Conservation (phyloP, 495 filamentous ascomycete species). For the Penicillium argentinense region DNA sequence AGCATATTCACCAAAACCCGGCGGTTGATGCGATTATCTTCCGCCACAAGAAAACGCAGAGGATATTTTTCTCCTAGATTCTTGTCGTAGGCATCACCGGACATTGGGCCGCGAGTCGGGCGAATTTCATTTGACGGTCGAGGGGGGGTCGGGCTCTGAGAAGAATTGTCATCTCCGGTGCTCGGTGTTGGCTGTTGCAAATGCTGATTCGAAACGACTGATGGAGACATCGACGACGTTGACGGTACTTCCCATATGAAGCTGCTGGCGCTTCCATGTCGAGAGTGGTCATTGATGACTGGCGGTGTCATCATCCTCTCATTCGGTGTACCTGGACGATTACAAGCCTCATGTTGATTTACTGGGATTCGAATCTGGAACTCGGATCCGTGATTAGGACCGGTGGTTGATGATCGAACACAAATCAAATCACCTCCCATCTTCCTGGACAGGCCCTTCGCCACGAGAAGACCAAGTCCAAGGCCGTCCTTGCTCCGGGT, state of each 20-base stretch:
- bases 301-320: slow-evolving; percentile 30
- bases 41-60: slow-evolving; percentile 71
- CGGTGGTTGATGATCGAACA: slow-evolving; percentile 65
- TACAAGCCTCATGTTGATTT: slow-evolving; percentile 46
- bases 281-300: slow-evolving; percentile 21
- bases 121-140: slow-evolving; percentile 22
- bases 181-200: slow-evolving; percentile 37
- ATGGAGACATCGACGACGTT: slow-evolving; percentile 18
- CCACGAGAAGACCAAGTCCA: slow-evolving; percentile 72
- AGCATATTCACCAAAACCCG: slow-evolving; percentile 70
- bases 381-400: slow-evolving; percentile 66
- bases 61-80: slow-evolving; percentile 59
- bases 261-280: slow-evolving; percentile 24
- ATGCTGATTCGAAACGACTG: slow-evolving; percentile 22
- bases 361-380: slow-evolving; percentile 73
- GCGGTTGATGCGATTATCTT: slow-evolving; percentile 83
- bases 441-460: slow-evolving; percentile 72
- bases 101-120: slow-evolving; percentile 19
- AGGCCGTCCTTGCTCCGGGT: slow-evolving; percentile 72
- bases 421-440: slow-evolving; percentile 74
- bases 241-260: slow-evolving; percentile 22
- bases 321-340: slow-evolving; percentile 41
- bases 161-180: slow-evolving; percentile 30
- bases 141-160: slow-evolving; percentile 28
- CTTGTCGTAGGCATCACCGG: slow-evolving; percentile 34